phyloP scores from a whole-genome alignment of 805 yeast species.

The Priceomyces carsonii region DNA sequence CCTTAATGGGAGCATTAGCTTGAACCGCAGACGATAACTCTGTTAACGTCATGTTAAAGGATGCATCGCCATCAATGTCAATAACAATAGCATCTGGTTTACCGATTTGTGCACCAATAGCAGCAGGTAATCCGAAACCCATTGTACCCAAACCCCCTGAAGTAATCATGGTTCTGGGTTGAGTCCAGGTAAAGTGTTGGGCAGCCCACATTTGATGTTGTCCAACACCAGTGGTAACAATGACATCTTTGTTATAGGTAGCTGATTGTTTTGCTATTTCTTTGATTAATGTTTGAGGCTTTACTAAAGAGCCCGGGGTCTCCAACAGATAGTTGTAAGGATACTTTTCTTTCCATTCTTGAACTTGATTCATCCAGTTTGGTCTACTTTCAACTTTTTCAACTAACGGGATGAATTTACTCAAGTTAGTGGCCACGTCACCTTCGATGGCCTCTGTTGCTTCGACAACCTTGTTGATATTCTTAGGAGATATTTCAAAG shows the following conservation, averaged over 20 bases:
- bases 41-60: slow-evolving; percentile 96
- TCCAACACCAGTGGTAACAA: slow-evolving; percentile 97
- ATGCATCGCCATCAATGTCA: slow-evolving; percentile 98
- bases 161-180: slow-evolving; percentile 93
- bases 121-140: slow-evolving; percentile 98
- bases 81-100: slow-evolving; percentile 93
- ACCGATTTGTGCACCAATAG: slow-evolving; percentile 97
- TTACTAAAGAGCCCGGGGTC: slow-evolving; percentile 76
- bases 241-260: slow-evolving; percentile 66
- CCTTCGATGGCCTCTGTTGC: slow-evolving; percentile 98
- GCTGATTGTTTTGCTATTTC: slow-evolving; percentile 75
- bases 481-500: slow-evolving; percentile 94
- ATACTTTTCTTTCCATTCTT: slow-evolving; percentile 80
- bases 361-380: slow-evolving; percentile 76
- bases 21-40: slow-evolving; percentile 95
- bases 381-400: slow-evolving; percentile 64
- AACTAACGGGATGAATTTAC: slow-evolving; percentile 69
- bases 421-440: slow-evolving; percentile 82
- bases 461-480: slow-evolving; percentile 95
- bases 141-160: slow-evolving; percentile 99
- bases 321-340: slow-evolving; percentile 84
- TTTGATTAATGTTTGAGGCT: slow-evolving; percentile 88
- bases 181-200: slow-evolving; percentile 92
- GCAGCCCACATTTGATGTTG: slow-evolving; percentile 99
- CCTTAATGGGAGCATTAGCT: slow-evolving; percentile 87